phyloP scores from a whole-genome alignment of 371 early-diverging fungal genomes.

The Nematocida homosporus region DNA sequence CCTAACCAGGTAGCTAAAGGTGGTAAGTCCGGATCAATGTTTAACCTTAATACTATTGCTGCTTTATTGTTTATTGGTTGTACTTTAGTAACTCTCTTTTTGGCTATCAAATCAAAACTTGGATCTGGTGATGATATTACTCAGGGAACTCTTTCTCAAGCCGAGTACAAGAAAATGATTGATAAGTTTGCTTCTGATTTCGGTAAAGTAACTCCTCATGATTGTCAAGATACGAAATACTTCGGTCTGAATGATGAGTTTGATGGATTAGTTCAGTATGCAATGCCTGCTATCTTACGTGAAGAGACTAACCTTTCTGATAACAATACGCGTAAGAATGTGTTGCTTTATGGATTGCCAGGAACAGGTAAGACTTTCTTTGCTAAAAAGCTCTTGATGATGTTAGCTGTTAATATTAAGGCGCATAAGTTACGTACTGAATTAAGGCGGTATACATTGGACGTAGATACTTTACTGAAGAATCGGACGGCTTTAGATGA shows the following conservation, averaged over 20 bases:
- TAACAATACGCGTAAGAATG: slow-evolving; percentile 37
- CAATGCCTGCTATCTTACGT: not conserved
- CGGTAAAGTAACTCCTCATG: slow-evolving; percentile 14
- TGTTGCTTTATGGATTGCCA: slow-evolving; percentile 61
- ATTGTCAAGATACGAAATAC: slow-evolving; percentile 23
- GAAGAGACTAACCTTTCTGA: slow-evolving; percentile 24
- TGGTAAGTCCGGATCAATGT: not conserved
- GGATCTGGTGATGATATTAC: not conserved
- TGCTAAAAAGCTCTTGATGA: slow-evolving; percentile 50
- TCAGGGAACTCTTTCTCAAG: not conserved
- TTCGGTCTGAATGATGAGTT: slow-evolving; percentile 30
- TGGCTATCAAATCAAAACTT: not conserved
- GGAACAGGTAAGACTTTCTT: slow-evolving; percentile 66
- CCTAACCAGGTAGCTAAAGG: no score
- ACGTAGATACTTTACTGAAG: not conserved
- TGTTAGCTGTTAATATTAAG: slow-evolving; percentile 47
- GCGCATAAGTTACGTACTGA: slow-evolving; percentile 35
- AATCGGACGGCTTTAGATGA: slow-evolving; percentile 1
- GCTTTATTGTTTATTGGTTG: not conserved
- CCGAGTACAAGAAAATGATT: slow-evolving; percentile 13
- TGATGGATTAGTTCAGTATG: slow-evolving; percentile 15
- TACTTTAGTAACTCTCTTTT: not conserved
- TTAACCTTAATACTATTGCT: not conserved
- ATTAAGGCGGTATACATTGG: slow-evolving; percentile 13
- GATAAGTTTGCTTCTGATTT: not conserved